phyloP scores from a whole-genome alignment of 2,329 filamentous ascomycete species.

The Apiospora sp. region DNA sequence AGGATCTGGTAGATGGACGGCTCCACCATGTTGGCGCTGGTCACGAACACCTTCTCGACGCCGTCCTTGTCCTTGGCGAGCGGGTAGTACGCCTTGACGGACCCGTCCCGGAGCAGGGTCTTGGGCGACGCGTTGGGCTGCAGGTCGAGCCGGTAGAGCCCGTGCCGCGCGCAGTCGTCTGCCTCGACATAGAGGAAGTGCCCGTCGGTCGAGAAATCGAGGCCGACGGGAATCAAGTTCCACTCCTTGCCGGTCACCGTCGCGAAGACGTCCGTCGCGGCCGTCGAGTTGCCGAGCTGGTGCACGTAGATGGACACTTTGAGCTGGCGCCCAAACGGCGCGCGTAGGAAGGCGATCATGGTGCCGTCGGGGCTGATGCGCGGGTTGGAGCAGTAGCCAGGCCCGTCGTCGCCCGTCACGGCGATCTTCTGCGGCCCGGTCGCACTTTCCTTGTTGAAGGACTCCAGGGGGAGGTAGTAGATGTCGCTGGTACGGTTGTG shows the following conservation, averaged over 20 bases:
- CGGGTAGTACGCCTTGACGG: slow-evolving; percentile 40
- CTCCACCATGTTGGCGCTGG: slow-evolving; percentile 48
- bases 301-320: slow-evolving; percentile 43
- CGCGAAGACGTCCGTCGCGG: slow-evolving; percentile 40
- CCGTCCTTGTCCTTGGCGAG: slow-evolving; percentile 36
- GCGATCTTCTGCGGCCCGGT: slow-evolving; percentile 37
- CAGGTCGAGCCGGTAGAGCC: slow-evolving; percentile 46
- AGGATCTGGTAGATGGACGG: slow-evolving; percentile 47
- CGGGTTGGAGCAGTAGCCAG: slow-evolving; percentile 37
- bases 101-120: slow-evolving; percentile 38
- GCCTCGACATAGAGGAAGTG: slow-evolving; percentile 46
- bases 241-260: slow-evolving; percentile 39
- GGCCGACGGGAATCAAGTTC: slow-evolving; percentile 40
- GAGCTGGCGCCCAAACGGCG: slow-evolving; percentile 34
- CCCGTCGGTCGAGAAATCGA: slow-evolving; percentile 46
- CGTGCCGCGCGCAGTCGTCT: slow-evolving; percentile 43
- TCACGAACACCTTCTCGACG: slow-evolving; percentile 45
- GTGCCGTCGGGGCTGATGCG: slow-evolving; percentile 48
- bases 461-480: slow-evolving; percentile 45
- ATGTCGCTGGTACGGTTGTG: slow-evolving; percentile 34
- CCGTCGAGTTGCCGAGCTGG: slow-evolving; percentile 37
- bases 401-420: slow-evolving; percentile 28
- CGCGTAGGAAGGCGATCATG: slow-evolving; percentile 46
- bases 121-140: slow-evolving; percentile 38
- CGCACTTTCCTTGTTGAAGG: slow-evolving; percentile 38